These are phyloP conservation scores for Colletotrichum melonis DNA, from an alignment of 2,329 filamentous ascomycete genomes.

Conservation along the genomic window DNA sequence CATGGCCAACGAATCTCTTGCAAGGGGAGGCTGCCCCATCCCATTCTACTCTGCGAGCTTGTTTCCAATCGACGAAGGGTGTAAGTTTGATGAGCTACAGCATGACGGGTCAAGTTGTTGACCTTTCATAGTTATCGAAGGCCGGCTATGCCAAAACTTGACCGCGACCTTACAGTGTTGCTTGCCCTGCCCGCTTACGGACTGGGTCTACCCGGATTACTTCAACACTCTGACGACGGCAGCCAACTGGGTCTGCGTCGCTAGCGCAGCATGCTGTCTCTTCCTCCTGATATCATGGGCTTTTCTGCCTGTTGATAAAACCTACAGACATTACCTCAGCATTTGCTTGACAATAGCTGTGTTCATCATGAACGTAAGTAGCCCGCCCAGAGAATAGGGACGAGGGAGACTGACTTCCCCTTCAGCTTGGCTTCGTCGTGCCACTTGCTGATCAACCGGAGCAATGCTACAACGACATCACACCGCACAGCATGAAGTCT, in stretches of 20 bases:
- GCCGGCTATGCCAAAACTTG: constrained; percentile 63
- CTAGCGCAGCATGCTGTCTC: constrained; percentile 75
- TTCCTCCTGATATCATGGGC: constrained; percentile 86
- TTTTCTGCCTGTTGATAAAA: constrained; percentile 86
- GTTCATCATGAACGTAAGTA: constrained; percentile 81
- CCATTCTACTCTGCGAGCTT: constrained; percentile 76
- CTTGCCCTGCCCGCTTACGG: constrained; percentile 87
- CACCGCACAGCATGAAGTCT: constrained; percentile 90
- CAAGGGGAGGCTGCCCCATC: constrained; percentile 61
- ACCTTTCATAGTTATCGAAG: constrained; percentile 61
- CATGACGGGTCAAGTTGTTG: constrained; percentile 42
- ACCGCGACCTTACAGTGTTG: constrained; percentile 75
- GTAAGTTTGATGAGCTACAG: constrained; percentile 60
- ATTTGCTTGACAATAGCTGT: constrained; percentile 85
- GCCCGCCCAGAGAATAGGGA: not conserved
- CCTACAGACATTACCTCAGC: constrained; percentile 91
- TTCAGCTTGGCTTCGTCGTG: constrained; percentile 87
- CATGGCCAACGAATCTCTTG: constrained; percentile 15
- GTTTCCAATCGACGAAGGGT: constrained; percentile 73
- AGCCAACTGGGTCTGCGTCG: constrained; percentile 87
- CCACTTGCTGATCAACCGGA: constrained; percentile 82
- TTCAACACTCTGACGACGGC: constrained; percentile 70
- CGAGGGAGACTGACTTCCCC: constrained; percentile 7
- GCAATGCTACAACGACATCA: constrained; percentile 90
- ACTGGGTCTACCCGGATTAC: constrained; percentile 76